Base-by-base conservation (phyloP, 2,329 filamentous ascomycete species). In the Aspergillus sclerotialis region DNA sequence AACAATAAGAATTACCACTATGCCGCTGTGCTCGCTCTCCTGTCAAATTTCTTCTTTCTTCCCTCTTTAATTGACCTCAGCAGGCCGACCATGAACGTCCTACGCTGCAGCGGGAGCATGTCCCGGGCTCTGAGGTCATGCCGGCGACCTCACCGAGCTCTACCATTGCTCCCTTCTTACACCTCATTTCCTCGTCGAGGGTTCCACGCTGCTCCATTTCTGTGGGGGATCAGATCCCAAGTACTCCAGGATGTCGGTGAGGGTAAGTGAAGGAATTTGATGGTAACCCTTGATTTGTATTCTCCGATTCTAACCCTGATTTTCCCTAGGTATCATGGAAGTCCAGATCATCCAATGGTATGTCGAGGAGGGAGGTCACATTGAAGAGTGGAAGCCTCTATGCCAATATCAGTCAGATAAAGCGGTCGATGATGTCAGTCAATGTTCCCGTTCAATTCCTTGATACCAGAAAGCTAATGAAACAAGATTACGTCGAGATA, bases 301-400 rank as follows among this genome's bases (percentile, higher is more conserved):
- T 17, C 24, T 35, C 36, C 37, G 6, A 28, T 50, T 35, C 43
- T 55, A 28, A 50, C 40, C 27, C 11, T 7, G 14, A 13, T 39
- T 30, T 26, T 33, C n/a, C 28, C 15, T 31, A 92, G 92, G 92
- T 36, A 98, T 96, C 54, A 89, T 92, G 58, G 92, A 98, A 67
- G 94, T 92, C 56, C 92, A 98, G 64, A 86, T 98, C 54, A 96
- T 96, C 53, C 92, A 98, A 69, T 98, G 92, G 92, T 98, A 96
- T 60, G 90, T 98, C 46, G 84, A 95, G 65, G 88, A 93, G 32
- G 90, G 89, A 38, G 92, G 92, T 23, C 81, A 84, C 38, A 89
- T 98, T 50, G 89, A 98, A 68, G 90, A 98, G 68, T 98, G 94
- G 75, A 92, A 93, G 50, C 92, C 90, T 40, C 75, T 98, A 30